Percentiles rank a stretch among this genome's conserved stretches.
Evolutionary conservation across 441 rosid species (phyloP).

Genomic region (Erodium moschatum): DNA sequence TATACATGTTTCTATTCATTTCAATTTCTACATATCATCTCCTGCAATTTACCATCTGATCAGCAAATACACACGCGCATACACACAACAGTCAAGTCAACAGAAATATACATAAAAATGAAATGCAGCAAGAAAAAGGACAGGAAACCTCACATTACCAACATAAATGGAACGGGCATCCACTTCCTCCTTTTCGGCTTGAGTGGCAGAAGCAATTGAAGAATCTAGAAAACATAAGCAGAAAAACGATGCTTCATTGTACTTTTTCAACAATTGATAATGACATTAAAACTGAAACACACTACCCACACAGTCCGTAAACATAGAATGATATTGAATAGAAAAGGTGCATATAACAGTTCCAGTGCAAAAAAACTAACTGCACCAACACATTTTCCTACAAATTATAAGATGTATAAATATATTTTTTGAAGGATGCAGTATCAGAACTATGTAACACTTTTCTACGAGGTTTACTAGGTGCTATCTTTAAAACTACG

Average conservation of each 20-base stretch:
- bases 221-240: constrained; percentile 36
- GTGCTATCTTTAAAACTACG: no score
- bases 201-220: constrained; percentile 39
- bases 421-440: no score
- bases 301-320: not conserved
- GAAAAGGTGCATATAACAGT: not conserved
- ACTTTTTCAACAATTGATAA: not conserved
- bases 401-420: not conserved
- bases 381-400: not conserved
- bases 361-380: not conserved
- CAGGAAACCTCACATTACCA: constrained; percentile 55
- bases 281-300: not conserved
- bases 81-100: not conserved
- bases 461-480: no score
- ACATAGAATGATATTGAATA: not conserved
- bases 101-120: not conserved
- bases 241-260: not conserved
- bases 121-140: constrained; percentile 15
- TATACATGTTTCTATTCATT: not conserved
- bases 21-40: not conserved
- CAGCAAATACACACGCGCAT: not conserved
- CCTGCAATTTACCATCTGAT: not conserved
- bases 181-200: constrained; percentile 71
- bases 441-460: no score
- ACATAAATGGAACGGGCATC: constrained; percentile 69